Evolutionary conservation across 306 rosid species (phyloP).

Genomic region (Cucumis melo): DNA sequence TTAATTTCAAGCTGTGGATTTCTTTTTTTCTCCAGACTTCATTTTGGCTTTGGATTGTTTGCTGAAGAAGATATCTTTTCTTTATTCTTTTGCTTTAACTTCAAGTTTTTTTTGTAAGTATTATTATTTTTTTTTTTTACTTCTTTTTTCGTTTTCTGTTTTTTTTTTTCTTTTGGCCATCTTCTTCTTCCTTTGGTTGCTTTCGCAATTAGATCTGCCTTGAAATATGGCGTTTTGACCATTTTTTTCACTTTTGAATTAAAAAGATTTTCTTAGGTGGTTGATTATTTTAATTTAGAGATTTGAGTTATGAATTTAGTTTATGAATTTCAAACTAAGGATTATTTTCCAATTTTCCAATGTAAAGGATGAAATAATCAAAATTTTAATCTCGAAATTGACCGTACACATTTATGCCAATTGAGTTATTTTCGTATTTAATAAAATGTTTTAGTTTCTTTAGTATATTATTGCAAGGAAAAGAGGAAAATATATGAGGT

Average conservation of each 20-base stretch:
- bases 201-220: conserved; percentile 8
- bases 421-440: too few relatives aligned
- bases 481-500: too few relatives aligned
- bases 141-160: conserved; percentile 8
- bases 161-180: conserved; percentile 5
- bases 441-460: background rate
- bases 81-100: conserved; percentile 16
- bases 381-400: too few relatives aligned
- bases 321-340: background rate
- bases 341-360: too few relatives aligned
- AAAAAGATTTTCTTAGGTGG: background rate
- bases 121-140: background rate
- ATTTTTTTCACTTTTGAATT: background rate
- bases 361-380: too few relatives aligned
- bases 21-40: too few relatives aligned
- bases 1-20: background rate
- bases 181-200: background rate
- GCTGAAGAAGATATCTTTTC: conserved; percentile 43
- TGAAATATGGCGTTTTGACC: background rate
- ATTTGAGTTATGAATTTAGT: background rate
- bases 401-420: too few relatives aligned
- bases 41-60: conserved; percentile 18
- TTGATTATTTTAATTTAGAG: background rate
- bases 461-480: background rate
- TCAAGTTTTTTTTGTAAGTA: conserved; percentile 1